Evolutionary conservation across 345 rosid species (phyloP), one percentile per base, ranked within the genome.

Genomic region (Aquilaria sinensis): DNA sequence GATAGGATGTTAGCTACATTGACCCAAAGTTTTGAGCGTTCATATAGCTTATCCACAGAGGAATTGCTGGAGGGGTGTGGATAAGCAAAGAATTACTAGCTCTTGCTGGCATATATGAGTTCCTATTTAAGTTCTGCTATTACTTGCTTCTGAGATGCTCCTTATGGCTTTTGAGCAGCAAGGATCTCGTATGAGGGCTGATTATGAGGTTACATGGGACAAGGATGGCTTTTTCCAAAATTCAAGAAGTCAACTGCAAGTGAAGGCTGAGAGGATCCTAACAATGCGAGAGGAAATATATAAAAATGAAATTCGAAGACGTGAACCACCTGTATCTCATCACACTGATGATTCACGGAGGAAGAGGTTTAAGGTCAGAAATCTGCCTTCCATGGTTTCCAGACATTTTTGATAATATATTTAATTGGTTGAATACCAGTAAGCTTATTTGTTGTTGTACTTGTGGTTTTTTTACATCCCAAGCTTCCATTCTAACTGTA

Each of bases 201-300:
- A 88, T 77, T 93, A 80, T 67, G 94, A 84, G 66, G 85, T 87
- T 50, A 80, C 85, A 60, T 89, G 93, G 96, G 86, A 83, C 78
- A 85, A 81, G 72, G 86, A 82, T 67, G 86, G 83, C 68, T 78
- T 80, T 74, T 92, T 89, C 80, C 75, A 73, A 31, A 77, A 74
- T 74, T 71, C 81, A 6, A 82, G 85, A 75, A 78, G 69, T 71
- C 76, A 74, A 56, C 71, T 67, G 46, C 74, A 69, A 64, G 82
- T 75, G 63, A 79, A 66, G 46, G 64, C 69, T 57, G 71, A 73
- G 70, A 70, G 73, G 58, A 69, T 61, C 57, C 74, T 70, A 53
- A 62, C 65, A 69, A 46, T 11, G 67, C 73, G 52, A 30, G 66
- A 67, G 16, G 77, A 71, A 57, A 72, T 49, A 30, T 63, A 77